A percentile compares a stretch with the other conserved stretches of the same genome.
These are phyloP conservation scores for Violaceomyces palustris DNA, from an alignment of 1,284 basidiomycete genomes.

Conservation along the genomic window DNA sequence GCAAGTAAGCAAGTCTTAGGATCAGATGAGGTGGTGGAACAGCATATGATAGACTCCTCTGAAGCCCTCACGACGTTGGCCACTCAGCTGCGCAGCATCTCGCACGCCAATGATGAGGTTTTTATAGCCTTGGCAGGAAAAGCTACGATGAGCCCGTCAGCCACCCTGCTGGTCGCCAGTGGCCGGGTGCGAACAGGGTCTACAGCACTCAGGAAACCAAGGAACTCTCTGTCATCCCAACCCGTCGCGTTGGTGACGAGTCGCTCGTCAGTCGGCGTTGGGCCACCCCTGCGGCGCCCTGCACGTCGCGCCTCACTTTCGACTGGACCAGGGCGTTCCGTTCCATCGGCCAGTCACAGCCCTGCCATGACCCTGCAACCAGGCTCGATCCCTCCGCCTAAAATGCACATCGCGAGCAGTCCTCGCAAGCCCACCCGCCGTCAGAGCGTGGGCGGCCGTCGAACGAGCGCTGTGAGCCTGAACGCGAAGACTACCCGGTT, in stretches of 20 bases:
- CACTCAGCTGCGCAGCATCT: conserved; percentile 23
- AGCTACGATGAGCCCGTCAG: conserved; percentile 54
- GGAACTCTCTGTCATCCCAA: background rate
- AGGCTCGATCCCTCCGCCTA: background rate
- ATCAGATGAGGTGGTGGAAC: conserved; percentile 55
- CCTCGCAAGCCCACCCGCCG: conserved; percentile 1
- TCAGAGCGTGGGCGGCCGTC: background rate
- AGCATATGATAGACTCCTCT: conserved; percentile 57
- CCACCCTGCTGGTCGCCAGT: background rate
- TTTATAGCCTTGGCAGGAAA: conserved; percentile 61
- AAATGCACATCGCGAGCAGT: background rate
- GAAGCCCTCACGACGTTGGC: conserved; percentile 49
- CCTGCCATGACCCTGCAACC: background rate
- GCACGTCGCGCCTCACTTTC: background rate
- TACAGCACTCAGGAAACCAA: background rate
- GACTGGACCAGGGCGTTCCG: background rate
- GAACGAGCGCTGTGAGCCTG: conserved; percentile 7
- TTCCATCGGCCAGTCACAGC: conserved; percentile 54
- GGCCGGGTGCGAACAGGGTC: background rate
- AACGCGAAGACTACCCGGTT: conserved; percentile 1
- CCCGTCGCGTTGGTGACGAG: background rate
- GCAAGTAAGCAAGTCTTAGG: conserved; percentile 2
- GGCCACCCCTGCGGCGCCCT: background rate
- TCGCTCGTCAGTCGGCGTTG: background rate
- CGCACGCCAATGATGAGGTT: conserved; percentile 60